Evolutionary conservation across 2,329 filamentous ascomycete genomes (phyloP).

Genomic region (Bisporella sp.): DNA sequence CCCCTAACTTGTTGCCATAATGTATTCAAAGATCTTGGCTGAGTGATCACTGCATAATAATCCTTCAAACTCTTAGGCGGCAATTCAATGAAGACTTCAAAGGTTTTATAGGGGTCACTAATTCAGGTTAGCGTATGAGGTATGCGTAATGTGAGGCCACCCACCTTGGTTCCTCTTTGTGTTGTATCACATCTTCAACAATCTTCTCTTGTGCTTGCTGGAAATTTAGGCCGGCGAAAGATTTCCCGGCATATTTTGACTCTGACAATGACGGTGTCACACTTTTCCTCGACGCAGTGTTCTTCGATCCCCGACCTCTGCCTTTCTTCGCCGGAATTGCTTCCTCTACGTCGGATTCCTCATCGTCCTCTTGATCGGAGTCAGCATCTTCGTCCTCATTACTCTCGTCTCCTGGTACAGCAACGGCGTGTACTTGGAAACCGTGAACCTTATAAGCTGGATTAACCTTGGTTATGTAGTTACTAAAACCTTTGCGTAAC

Average conservation of each 20-base stretch:
- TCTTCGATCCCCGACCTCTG: slow-evolving; percentile 16
- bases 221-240: slow-evolving; percentile 68
- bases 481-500: slow-evolving; percentile 77
- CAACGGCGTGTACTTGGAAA: slow-evolving; percentile 68
- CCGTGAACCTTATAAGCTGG: slow-evolving; percentile 65
- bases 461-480: slow-evolving; percentile 81
- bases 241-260: slow-evolving; percentile 45
- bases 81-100: slow-evolving; percentile 69
- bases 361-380: slow-evolving; percentile 25
- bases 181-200: slow-evolving; percentile 62
- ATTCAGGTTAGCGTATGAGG: not conserved
- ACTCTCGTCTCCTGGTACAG: slow-evolving; percentile 46
- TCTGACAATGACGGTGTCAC: slow-evolving; percentile 39
- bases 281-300: slow-evolving; percentile 27
- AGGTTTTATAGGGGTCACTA: slow-evolving; percentile 63
- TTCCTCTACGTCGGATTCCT: slow-evolving; percentile 13
- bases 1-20: slow-evolving; percentile 74
- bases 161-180: slow-evolving; percentile 60
- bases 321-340: slow-evolving; percentile 11
- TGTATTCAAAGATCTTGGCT: slow-evolving; percentile 71
- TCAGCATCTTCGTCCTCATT: slow-evolving; percentile 26
- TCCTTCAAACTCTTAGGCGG: slow-evolving; percentile 70
- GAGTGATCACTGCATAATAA: slow-evolving; percentile 78
- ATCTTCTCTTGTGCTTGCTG: slow-evolving; percentile 85
- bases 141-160: not conserved